These are phyloP conservation scores for Boletus rufocinnamomeus DNA, from an alignment of 768 basidiomycete genomes.

Conservation along the genomic window DNA sequence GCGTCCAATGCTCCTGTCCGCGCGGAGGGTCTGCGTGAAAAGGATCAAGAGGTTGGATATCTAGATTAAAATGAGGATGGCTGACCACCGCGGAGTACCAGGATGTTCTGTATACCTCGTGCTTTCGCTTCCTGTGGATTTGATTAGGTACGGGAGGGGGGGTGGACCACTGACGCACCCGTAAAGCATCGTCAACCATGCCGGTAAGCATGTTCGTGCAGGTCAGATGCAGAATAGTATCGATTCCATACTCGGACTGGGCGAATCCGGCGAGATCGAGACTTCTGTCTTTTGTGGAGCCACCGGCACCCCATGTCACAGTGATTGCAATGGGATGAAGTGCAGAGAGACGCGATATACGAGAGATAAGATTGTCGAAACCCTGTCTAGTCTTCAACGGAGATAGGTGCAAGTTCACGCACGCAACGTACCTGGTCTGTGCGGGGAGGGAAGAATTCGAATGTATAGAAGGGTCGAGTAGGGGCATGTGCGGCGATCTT, in stretches of 20 bases:
- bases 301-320: constrained; percentile 98
- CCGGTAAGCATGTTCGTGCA: constrained; percentile 96
- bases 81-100: constrained; percentile 90
- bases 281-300: constrained; percentile 83
- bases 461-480: constrained; percentile 78
- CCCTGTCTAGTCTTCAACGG: constrained; percentile 51
- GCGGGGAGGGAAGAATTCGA: constrained; percentile 97
- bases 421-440: constrained; percentile 70
- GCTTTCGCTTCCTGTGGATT: constrained; percentile 69
- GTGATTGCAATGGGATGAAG: constrained; percentile 84
- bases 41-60: not conserved
- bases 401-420: not conserved
- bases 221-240: constrained; percentile 92
- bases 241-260: constrained; percentile 72
- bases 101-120: constrained; percentile 82
- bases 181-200: constrained; percentile 81
- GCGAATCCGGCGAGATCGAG: constrained; percentile 82
- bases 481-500: constrained; percentile 54
- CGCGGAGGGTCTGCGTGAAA: constrained; percentile 76
- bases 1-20: constrained; percentile 91
- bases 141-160: constrained; percentile 3
- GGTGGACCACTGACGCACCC: constrained; percentile 47
- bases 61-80: not conserved
- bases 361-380: constrained; percentile 86
- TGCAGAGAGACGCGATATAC: constrained; percentile 78